Evolutionary conservation across 768 basidiomycete genomes (phyloP), one percentile per base, ranked within the genome.

Genomic region (Plicaturopsis crispa): DNA sequence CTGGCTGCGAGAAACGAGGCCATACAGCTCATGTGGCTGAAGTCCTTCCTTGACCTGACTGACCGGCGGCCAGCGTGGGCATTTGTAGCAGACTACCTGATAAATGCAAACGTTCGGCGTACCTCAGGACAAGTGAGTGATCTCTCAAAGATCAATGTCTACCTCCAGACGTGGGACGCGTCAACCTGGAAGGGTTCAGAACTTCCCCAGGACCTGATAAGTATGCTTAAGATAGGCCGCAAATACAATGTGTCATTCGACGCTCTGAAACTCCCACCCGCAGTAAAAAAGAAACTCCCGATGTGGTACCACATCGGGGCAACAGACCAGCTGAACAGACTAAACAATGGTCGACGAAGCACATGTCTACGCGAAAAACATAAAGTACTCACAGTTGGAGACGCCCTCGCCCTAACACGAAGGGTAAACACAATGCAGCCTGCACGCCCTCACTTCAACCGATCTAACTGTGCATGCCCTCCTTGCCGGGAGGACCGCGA

Each of bases 11-110:
- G 48, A 28, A 34, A 35, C 31, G 33, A 45, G 21, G 48, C 47
- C 2, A 50, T 50, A 4, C 24, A 41, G 5, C 30, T 50, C 8
- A 48, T 23, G 2, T 44, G 48, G 42, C 39, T 49, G 2, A 43
- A 38, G 21, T 34, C 39, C 12, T 49, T 47, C 37, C 28, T 49
- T 0, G 33, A 34, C 39, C 32, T 45, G 2, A 17, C 26, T 0
- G 21, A 37, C 11, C n/a, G 26, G 6, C 7, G 24, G 6, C 33
- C 38, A 14, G 39, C 37, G 1, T 43, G 42, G 42, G 36, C 42
- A 0, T 40, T 21, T 5, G 20, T 43, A 3, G 37, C 37, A 4
- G 42, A 43, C 26, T 36, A 21, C 1, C 16, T 31, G 3, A 39
- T 28, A 13, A 32, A 24, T 2, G 35, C 16, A 28, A 31, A 10